Conservation (phyloP, 1,284 basidiomycete genomes). For the Phylloporus sp. region DNA sequence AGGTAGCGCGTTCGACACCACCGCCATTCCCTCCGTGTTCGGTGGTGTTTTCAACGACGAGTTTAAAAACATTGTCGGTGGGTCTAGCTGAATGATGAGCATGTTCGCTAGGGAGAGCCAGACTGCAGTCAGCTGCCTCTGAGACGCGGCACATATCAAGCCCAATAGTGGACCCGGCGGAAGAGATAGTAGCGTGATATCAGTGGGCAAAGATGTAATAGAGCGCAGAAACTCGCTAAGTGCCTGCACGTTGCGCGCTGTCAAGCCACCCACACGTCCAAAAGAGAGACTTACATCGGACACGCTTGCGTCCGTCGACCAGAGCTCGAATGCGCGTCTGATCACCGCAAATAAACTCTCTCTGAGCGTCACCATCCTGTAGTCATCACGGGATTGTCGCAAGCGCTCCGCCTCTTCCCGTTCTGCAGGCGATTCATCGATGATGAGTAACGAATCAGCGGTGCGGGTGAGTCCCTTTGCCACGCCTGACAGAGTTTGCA, state of each 20-base stretch:
- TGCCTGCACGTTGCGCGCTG: constrained; percentile 48
- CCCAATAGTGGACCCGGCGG: constrained; percentile 78
- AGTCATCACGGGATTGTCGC: constrained; percentile 64
- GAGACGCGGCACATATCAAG: constrained; percentile 76
- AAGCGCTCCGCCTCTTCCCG: constrained; percentile 57
- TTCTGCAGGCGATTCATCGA: constrained; percentile 58
- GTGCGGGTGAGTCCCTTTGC: constrained; percentile 83
- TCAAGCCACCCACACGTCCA: constrained; percentile 10
- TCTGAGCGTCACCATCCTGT: constrained; percentile 63
- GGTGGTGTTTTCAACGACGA: constrained; percentile 47
- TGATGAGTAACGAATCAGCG: constrained; percentile 67
- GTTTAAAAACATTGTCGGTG: constrained; percentile 57
- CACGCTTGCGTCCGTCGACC: constrained; percentile 78
- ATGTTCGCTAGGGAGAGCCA: constrained; percentile 85
- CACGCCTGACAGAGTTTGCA: constrained; percentile 81
- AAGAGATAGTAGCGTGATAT: constrained; percentile 78
- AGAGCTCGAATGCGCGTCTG: constrained; percentile 63
- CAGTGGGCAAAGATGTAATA: constrained; percentile 73
- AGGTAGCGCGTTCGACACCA: constrained; percentile 60
- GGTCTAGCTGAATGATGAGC: constrained; percentile 78
- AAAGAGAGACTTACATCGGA: constrained; percentile 61
- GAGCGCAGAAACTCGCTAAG: constrained; percentile 82
- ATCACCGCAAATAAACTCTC: constrained; percentile 66
- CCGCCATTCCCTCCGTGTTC: constrained; percentile 43
- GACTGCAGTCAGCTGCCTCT: constrained; percentile 74